A percentile compares a stretch with the other conserved stretches of the same genome.
Conservation (phyloP, 2,329 filamentous ascomycete genomes). For the Cadophora malorum region DNA sequence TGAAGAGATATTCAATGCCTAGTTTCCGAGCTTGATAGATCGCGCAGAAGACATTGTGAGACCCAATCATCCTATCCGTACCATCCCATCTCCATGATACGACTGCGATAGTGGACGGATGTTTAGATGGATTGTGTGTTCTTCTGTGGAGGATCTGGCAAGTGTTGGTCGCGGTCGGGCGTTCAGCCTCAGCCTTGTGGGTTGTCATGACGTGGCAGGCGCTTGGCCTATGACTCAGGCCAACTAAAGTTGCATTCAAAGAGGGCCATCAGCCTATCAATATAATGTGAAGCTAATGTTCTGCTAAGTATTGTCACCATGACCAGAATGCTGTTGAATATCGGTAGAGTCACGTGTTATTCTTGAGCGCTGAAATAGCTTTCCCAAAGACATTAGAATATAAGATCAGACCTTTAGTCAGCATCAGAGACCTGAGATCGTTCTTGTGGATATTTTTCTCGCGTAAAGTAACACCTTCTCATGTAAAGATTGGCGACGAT, state of each 20-base stretch:
- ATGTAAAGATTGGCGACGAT: not conserved
- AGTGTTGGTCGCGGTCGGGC: not conserved
- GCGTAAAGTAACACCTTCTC: not conserved
- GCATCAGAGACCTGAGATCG: too few species aligned
- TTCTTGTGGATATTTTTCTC: not conserved
- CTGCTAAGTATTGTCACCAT: too few species aligned
- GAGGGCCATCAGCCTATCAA: too few species aligned
- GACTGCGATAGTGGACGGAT: too few species aligned
- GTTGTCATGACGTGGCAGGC: slow-evolving; percentile 1
- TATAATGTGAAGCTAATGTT: too few species aligned
- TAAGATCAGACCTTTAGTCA: too few species aligned
- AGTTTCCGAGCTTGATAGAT: not conserved
- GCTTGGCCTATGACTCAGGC: not conserved
- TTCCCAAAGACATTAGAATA: too few species aligned
- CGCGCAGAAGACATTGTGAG: not conserved
- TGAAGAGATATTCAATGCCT: not conserved
- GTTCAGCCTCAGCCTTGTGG: not conserved
- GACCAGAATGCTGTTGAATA: too few species aligned
- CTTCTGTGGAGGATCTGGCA: not conserved
- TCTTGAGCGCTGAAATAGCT: too few species aligned
- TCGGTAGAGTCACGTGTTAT: too few species aligned
- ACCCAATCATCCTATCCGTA: not conserved
- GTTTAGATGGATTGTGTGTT: not conserved
- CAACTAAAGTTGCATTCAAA: too few species aligned
- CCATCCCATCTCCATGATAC: not conserved